Evolutionary conservation across 139 green algal species (phyloP), one percentile per base, ranked within the genome.

Genomic region (Chlamydomonas eustigma): DNA sequence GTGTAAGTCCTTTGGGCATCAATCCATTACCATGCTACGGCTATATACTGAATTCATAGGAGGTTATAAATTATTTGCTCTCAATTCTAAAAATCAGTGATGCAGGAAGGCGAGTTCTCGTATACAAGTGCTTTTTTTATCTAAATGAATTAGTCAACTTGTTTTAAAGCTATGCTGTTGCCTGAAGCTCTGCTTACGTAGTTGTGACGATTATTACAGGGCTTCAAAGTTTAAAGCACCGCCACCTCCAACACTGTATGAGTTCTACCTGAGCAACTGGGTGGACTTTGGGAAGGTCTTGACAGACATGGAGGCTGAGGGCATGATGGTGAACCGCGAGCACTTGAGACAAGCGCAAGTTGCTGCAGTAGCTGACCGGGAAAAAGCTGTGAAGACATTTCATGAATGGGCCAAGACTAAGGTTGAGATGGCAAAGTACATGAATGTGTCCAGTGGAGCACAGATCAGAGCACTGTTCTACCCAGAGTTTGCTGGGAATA

Each of bases 291-390:
- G 94, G 2, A 84, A 91, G 73, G 80, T 98, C 73, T 88, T 99
- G 44, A 97, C 93, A 0, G 87, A 95, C 73, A 97, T 99, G 94
- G 95, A 99, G 85, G 64, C 76, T n/a, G 74, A 73, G 8, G 88
- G 88, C 34, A 83, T 92, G 67, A 52, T 74, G 30, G 84, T 94
- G 0, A 79, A 94, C 81, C 78, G 79, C 66, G 81, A 83, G 32
- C 79, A 90, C 75, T 81, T 88, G 50, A 69, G 63, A 2, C 33
- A 24, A 33, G 58, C 51, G 22, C 31, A 84, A 73, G 39, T 74
- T 63, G 75, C 77, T 37, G 90, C 90, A 0, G 39, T 86, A 50
- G 39, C 63, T 1, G 89, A 97, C 73, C 79, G 87, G 71, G 52
- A 78, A 66, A 73, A 83, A 12, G 88, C 90, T 0, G 73, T 83